Percentiles rank a stretch among this genome's conserved stretches.
phyloP scores from a whole-genome alignment of 2,329 filamentous ascomycete genomes.

The Shiraia bambusicola region DNA sequence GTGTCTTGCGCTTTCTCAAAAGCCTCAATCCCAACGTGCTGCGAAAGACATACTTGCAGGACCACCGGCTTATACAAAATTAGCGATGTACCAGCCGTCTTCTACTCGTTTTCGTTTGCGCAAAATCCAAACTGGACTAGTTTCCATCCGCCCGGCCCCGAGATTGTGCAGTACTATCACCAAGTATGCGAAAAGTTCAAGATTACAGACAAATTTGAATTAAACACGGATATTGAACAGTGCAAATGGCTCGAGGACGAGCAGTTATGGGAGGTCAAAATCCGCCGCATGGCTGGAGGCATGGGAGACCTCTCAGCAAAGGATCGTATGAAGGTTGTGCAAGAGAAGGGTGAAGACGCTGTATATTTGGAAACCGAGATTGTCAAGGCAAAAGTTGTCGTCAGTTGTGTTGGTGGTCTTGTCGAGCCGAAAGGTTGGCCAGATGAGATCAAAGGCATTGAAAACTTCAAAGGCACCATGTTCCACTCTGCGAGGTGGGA shows the following conservation, averaged over 20 bases:
- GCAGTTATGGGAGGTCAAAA: conserved; percentile 57
- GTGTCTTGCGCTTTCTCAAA: too few species aligned
- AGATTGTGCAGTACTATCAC: conserved; percentile 56
- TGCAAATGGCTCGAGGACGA: conserved; percentile 56
- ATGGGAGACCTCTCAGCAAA: conserved; percentile 55
- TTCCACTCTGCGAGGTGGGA: conserved; percentile 62
- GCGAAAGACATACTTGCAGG: background rate
- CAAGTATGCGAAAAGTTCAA: conserved; percentile 55
- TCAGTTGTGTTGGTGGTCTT: conserved; percentile 58
- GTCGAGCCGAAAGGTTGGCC: conserved; percentile 58
- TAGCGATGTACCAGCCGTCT: conserved; percentile 52
- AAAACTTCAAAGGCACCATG: conserved; percentile 57
- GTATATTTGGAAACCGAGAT: conserved; percentile 55
- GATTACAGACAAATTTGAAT: conserved; percentile 59
- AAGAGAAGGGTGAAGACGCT: conserved; percentile 48
- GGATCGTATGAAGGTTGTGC: conserved; percentile 49
- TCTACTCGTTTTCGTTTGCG: conserved; percentile 60
- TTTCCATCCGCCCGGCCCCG: conserved; percentile 51
- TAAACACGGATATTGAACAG: conserved; percentile 58
- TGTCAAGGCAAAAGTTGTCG: conserved; percentile 56
- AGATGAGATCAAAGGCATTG: conserved; percentile 53
- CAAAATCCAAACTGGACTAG: conserved; percentile 56
- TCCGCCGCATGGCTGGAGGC: conserved; percentile 55
- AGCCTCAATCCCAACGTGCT: too few species aligned
- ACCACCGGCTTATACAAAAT: conserved; percentile 12